Base-by-base conservation (phyloP, 2,329 filamentous ascomycete genomes). In the Alternaria postmessia region DNA sequence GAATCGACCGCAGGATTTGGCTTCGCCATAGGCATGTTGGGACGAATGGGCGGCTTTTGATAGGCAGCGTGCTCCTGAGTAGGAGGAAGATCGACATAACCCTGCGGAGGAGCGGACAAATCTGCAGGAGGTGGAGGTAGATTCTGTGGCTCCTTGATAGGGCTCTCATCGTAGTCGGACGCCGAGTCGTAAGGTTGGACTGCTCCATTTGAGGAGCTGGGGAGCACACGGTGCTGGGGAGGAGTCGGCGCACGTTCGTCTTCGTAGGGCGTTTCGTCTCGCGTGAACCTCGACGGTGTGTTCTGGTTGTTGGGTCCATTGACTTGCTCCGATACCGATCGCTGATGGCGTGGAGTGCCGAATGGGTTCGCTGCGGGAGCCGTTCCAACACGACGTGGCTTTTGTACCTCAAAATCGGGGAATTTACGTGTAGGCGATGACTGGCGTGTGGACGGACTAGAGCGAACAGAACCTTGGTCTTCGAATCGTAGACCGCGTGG, bases 1-100 rank as follows among this genome's bases (percentile, higher is more conserved):
- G 85, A 87, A 26, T 95, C 97, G 76, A 98, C 89, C 22, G 93
- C 89, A 68, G 90, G 93, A 68, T 93, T 95, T 52, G 91, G 92
- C 65, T 89, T 89, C 63, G 91, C 89, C 70, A 94, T 83, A 73
- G 92, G 89, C 59, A 92, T 88, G 68, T 91, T 88, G 0, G 91
- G 91, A 63, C 87, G 87, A 60, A 86, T 88, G 1, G 84, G 82
- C 5, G 93, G 93, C 49, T 87, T 86, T 52, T 90, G 86, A 61
- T 90, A 88, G 12, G 93, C 87, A 38, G 86, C 85, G 77, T 97
- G 92, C 48, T 88, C 86, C 75, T 97, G 94, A 11, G 88, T 88
- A 3, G 94, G 94, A 1, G 94, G 94, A 6, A 85, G 82, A 5
- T 87, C 87, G 20, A 97, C 93, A 7, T 92, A 92, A 66, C 91